Evolutionary conservation across 169 alveolate species (phyloP).

Genomic region (Miamiensis avidus): DNA sequence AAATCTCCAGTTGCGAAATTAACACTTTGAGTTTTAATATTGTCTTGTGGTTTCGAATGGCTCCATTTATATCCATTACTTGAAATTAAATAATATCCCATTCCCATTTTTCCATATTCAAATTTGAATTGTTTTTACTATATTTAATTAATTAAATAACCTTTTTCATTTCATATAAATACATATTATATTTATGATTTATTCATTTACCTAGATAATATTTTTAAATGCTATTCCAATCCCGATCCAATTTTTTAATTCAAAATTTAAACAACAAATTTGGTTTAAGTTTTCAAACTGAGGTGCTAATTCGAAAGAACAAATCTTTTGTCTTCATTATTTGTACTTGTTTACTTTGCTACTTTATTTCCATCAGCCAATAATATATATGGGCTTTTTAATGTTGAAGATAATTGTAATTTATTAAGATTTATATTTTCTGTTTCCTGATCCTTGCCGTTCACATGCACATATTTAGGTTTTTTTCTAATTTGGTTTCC

Average conservation of each 20-base stretch:
- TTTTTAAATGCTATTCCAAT: not conserved
- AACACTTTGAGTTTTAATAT: too few relatives aligned
- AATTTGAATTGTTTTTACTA: not conserved
- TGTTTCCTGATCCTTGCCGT: too few relatives aligned
- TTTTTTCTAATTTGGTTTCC: too few relatives aligned
- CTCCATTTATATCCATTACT: not conserved
- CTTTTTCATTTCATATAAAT: too few relatives aligned
- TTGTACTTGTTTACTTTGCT: not conserved
- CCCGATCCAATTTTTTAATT: not conserved
- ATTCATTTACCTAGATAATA: not conserved
- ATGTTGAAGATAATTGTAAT: not conserved
- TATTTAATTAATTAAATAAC: too few relatives aligned
- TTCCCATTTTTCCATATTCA: not conserved
- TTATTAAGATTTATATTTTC: too few relatives aligned
- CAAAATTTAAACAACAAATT: not conserved
- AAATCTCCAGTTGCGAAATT: not conserved
- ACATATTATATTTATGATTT: not conserved
- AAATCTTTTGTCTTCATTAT: not conserved
- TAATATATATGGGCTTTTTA: not conserved
- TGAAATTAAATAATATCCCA: not conserved
- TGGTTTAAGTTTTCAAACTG: not conserved
- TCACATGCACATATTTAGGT: too few relatives aligned
- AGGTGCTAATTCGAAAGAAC: not conserved
- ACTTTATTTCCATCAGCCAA: not conserved
- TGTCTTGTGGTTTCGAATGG: not conserved